Evolutionary conservation across 345 rosid species (phyloP), one percentile per base, ranked within the genome.

Genomic region (Laguncularia racemosa): DNA sequence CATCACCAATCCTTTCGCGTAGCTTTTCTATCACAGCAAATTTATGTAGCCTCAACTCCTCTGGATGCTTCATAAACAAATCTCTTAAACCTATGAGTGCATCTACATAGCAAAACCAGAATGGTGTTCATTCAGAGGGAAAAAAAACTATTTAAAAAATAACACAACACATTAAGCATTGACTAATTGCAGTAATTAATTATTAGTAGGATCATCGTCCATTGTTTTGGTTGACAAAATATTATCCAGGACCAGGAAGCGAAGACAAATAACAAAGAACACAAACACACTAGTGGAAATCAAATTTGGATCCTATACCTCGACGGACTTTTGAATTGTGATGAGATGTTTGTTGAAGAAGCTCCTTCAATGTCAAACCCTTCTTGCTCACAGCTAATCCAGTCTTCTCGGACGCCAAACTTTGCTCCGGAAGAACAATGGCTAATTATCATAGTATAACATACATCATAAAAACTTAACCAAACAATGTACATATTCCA

Each of bases 341-440:
- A 78, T 92, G 97, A 2, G 96, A 77, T 61, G 89, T 77, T 67
- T 89, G 97, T 60, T 68, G 78, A 28, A 92, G 86, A 62, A 92
- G 97, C 66, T 89, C 97, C 28, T 80, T 65, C 70, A 92, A 71
- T 61, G 95, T 83, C 79, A 89, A 72, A n/a, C 97, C 97, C 67
- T 83, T 92, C 85, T 80, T 92, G 71, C 74, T 89, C 45, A 89
- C 81, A 55, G 98, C 97, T 16, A 84, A 72, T 43, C 86, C 97
- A n/a, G 68, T 61, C 76, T 83, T 92, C 50, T 86, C 87, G 0
- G 85, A 76, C 11, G 83, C 96, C 64, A 92, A 75, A 71, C 91
- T 92, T 67, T 92, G 97, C 72, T 89, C 93, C 16, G 95, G 98
- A 67, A 92, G 88, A 63, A 86, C 40, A 68, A 92, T 92, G 0